Evolutionary conservation across 1,139 yeast genomes (phyloP).

Genomic region (Saccharomyces pastorianus): DNA sequence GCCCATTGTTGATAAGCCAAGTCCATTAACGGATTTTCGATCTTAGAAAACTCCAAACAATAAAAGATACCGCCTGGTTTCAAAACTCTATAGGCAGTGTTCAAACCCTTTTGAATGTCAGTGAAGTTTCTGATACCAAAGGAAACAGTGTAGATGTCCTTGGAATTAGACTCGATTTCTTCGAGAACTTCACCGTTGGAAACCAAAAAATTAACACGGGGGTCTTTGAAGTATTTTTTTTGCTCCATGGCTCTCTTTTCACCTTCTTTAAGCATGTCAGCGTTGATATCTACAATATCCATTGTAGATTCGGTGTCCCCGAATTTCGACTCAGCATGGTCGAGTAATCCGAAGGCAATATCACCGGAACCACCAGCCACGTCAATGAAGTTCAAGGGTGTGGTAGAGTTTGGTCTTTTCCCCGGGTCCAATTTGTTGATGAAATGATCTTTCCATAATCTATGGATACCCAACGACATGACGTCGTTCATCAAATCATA

Average conservation of each 20-base stretch:
- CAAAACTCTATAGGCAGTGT: conserved; percentile 88
- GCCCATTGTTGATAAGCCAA: conserved; percentile 80
- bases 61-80: conserved; percentile 98
- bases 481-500: conserved; percentile 97
- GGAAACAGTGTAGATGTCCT: conserved; percentile 92
- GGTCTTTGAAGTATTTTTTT: conserved; percentile 42
- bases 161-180: conserved; percentile 73
- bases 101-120: conserved; percentile 82
- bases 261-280: conserved; percentile 94
- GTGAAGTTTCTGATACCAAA: conserved; percentile 97
- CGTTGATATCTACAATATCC: conserved; percentile 90
- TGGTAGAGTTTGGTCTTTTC: conserved; percentile 70
- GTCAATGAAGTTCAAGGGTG: conserved; percentile 80
- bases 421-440: conserved; percentile 89
- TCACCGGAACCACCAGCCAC: conserved; percentile 99
- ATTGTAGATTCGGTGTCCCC: conserved; percentile 71
- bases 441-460: conserved; percentile 91
- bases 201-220: conserved; percentile 69
- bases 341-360: conserved; percentile 89
- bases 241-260: conserved; percentile 56
- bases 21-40: conserved; percentile 70
- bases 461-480: conserved; percentile 91
- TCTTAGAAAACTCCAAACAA: conserved; percentile 90
- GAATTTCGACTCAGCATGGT: conserved; percentile 75
- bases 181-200: conserved; percentile 92